Base-by-base conservation (phyloP, 495 filamentous ascomycete species). In the Cercophora sp. region DNA sequence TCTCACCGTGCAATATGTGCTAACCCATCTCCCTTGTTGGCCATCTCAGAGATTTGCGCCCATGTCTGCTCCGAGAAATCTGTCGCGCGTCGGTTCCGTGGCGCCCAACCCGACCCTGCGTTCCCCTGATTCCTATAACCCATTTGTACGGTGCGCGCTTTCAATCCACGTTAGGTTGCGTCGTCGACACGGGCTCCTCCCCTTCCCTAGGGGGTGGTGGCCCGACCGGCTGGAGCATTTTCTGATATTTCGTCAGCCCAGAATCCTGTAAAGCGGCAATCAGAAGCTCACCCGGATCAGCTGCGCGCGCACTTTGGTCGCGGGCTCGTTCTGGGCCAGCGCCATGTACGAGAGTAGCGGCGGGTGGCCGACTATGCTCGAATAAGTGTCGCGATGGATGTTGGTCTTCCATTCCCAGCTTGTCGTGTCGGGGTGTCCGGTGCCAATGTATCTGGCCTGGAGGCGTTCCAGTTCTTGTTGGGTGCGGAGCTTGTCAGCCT, bases 341-440 rank as follows among this genome's bases (percentile, higher is more conserved):
- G 84, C 76, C 79, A 96, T 89, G 61, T 95, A 96, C n/a, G 84
- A 81, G 13, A 96, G 77, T 49, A 96, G 70, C 1, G 91, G 85
- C 16, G 91, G 87, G 65, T 99, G 93, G 16, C 93, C 93, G 59
- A 96, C 79, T 62, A 93, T 89, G 52, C 79, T 86, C 8, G 91
- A 81, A 63, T 84, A 88, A 29, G 81, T 86, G 69, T 95, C 91
- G 60, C 88, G 87, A 56, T 91, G 79, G 63, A 93, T 86, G 69
- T 99, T 99, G 25, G 85, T 86, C 43, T 84, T 81, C 91, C 92
- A 99, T 75, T 99, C 93, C 82, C 79, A 90, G 64, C 87, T 91
- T 13, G 93, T 96, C 8, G 94, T 97, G 73, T 99, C 93, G 44
- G 93, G 89, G 71, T 96, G 91, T n/a, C 94, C 94, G 9, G 91